Conservation (phyloP, 306 rosid species). For the Cicer bijugum region DNA sequence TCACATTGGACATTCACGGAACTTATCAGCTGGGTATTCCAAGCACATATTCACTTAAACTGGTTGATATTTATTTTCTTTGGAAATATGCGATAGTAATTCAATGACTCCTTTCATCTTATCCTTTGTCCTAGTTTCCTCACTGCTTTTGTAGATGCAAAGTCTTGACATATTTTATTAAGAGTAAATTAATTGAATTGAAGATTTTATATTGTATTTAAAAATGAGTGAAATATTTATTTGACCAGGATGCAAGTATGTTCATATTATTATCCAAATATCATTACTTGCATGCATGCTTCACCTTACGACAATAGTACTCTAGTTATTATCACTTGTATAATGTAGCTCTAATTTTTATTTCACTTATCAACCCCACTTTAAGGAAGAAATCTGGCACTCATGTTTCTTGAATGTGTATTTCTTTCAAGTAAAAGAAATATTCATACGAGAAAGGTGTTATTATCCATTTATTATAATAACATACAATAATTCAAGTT, state of each 20-base stretch:
- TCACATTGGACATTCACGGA: constrained; percentile 83
- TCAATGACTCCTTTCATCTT: constrained; percentile 21
- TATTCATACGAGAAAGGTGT: background rate
- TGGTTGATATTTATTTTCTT: constrained; percentile 10
- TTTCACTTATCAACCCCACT: background rate
- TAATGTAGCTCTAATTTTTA: background rate
- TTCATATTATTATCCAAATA: constrained; percentile 26
- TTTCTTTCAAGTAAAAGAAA: constrained; percentile 2
- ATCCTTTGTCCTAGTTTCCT: constrained; percentile 12
- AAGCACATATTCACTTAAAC: background rate
- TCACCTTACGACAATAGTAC: background rate
- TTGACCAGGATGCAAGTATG: constrained; percentile 24
- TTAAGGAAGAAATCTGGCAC: constrained; percentile 20
- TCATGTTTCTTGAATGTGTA: background rate
- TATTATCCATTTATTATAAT: constrained; percentile 32
- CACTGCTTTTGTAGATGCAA: constrained; percentile 8
- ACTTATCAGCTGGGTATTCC: constrained; percentile 63
- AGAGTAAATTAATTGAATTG: constrained; percentile 8
- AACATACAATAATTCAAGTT: constrained; percentile 3
- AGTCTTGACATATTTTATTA: constrained; percentile 14
- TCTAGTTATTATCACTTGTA: constrained; percentile 22
- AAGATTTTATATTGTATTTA: background rate
- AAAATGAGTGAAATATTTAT: background rate
- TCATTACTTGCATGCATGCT: constrained; percentile 15
- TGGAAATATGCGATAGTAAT: background rate